Evolutionary conservation across 129 eudicot species (phyloP), one percentile per base, ranked within the genome.

Genomic region (Flaveria ramosissima): DNA sequence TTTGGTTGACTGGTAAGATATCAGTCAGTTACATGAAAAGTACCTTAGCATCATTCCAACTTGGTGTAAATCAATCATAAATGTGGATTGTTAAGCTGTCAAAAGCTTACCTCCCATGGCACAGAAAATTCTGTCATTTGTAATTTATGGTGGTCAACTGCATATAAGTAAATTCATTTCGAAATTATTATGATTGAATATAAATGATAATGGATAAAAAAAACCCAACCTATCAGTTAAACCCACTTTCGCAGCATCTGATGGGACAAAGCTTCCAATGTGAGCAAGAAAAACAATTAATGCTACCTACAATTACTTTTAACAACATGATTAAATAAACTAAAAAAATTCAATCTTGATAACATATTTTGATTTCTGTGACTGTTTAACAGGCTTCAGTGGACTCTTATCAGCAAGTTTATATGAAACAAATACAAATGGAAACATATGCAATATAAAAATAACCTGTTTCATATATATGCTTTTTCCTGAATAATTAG

Each of bases 401-500:
- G 36, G 50, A 75, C 36, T 12, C 32, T 9, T 50, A n/a, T 62
- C n/a, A n/a, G 72, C 79, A 63, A 45, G 48, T 21, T 68, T 77
- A 42, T 42, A 69, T 17, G 50, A 77, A 46, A 77, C 60, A n/a
- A 3, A 52, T 16, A 68, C 20, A 55, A 42, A 42, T 42, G 14
- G 14, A 42, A 66, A 21, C 61, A 46, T 20, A 51, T 26, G 15
- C 0, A 12, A 52, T 16, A 21, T 39, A 59, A 68, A 39, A 30
- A 83, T 13, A 20, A 88, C 97, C 98, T 93, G 97, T 84, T 93
- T 90, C 69, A 93, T 83, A 73, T 52, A 52, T 52, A 94, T 91
- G 81, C 96, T 94, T 80, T 94, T 94, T 23, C 97, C 99, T 21
- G 99, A 94, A 83, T 91, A 94, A 78, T 94, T 91, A 21, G 98